Base-by-base conservation (phyloP, 2,329 filamentous ascomycete species). In the Phyllosticta ampelicida region DNA sequence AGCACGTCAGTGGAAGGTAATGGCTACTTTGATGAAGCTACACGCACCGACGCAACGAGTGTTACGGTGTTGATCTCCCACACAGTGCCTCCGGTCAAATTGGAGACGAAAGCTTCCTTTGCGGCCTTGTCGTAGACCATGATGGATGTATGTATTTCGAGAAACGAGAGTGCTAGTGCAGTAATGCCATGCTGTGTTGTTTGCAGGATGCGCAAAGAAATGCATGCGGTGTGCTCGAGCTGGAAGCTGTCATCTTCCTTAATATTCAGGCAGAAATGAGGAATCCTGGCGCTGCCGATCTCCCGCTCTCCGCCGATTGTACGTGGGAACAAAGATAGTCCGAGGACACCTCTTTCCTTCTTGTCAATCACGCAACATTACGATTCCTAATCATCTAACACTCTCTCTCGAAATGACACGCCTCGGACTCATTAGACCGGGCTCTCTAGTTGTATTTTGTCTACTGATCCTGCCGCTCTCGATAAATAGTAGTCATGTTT, bases 51-150 rank as follows among this genome's bases (percentile, higher is more conserved):
- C 68, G 90, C 89, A 63, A 95, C 86, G 53, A 88, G 81, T 53
- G 89, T 90, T 65, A 97, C 88, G 65, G 83, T 81, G 71, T 91
- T 92, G 75, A 99, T 91, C 71, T 99, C 94, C 64, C 80, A 76
- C 61, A 95, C 85, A 29, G 84, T 81, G 60, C 94, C 90, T 48
- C 94, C 94, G 6, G 86, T 85, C 28, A 96, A 83, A 71, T 90
- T 89, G 57, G 92, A 96, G 68, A 99, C 94, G 71, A 96, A 96
- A 69, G 90, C 90, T 78, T 95, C 91, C 77, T 99, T 99, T 65
- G 87, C 80, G 67, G 87, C 83, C 75, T 96, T 99, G 78, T 96
- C 96, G 53, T 51, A 51, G 16, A 60, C 59, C 61, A 55, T 60
- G 48, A 60, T 51, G 10, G 56, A 60, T 48, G 60, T 60, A 64